Conservation (phyloP, 2,329 filamentous ascomycete species). For the Xylariales sp. region DNA sequence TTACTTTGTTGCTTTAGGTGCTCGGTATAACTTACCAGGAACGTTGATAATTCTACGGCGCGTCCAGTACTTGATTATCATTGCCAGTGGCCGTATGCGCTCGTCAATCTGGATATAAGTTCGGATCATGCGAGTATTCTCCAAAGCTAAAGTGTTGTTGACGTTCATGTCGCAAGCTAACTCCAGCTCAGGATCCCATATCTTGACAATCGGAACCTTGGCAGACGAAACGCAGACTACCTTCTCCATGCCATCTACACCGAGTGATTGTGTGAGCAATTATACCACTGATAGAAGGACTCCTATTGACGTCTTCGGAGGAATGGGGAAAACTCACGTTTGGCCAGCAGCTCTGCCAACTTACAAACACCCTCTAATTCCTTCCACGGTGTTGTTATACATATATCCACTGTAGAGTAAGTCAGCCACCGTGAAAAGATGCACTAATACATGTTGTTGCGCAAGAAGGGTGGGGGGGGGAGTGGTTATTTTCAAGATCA, state of each 20-base stretch:
- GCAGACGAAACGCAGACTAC: constrained; percentile 92
- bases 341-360: constrained; percentile 79
- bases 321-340: constrained; percentile 55
- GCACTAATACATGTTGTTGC: no score
- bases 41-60: constrained; percentile 90
- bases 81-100: constrained; percentile 84
- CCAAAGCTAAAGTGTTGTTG: constrained; percentile 90
- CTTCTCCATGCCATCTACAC: constrained; percentile 86
- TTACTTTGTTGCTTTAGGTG: no score
- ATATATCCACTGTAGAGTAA: constrained; percentile 74
- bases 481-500: neutral
- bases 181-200: constrained; percentile 90
- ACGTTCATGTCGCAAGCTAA: constrained; percentile 98
- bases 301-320: no score
- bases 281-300: no score
- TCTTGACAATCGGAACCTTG: constrained; percentile 97
- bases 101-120: constrained; percentile 94
- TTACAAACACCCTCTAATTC: constrained; percentile 86
- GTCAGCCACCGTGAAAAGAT: neutral
- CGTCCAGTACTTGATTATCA: constrained; percentile 98
- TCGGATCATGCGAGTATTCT: constrained; percentile 97
- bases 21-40: constrained; percentile 68
- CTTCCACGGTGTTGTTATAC: constrained; percentile 88
- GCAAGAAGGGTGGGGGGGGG: no score
- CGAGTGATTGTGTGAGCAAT: constrained; percentile 24